Evolutionary conservation across 345 rosid species (phyloP).

Genomic region (rapeseed (Brassica napus)): DNA sequence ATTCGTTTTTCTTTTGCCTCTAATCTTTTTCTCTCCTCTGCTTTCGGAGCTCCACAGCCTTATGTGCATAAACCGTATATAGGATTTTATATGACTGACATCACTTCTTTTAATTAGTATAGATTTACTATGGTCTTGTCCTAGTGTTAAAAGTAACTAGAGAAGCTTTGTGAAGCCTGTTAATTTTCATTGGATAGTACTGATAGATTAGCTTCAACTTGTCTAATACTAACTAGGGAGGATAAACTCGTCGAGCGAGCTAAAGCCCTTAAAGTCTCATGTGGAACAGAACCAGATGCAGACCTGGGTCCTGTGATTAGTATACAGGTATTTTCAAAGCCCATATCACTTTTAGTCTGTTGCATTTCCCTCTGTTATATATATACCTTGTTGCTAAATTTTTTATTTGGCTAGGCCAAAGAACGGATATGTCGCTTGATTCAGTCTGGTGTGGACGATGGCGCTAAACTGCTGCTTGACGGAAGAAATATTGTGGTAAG

Average conservation of each 20-base stretch:
- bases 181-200: neutral
- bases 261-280: conserved; percentile 78
- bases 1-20: neutral
- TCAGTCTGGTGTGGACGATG: conserved; percentile 79
- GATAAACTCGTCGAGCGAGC: conserved; percentile 73
- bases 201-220: neutral
- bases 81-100: neutral
- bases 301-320: conserved; percentile 97
- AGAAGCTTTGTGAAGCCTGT: neutral
- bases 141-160: neutral
- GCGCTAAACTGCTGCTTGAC: conserved; percentile 84
- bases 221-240: conserved; percentile 53
- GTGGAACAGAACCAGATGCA: conserved; percentile 82
- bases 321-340: conserved; percentile 54
- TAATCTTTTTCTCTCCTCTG: neutral
- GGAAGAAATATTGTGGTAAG: conserved; percentile 84
- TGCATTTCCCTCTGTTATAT: neutral
- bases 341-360: neutral
- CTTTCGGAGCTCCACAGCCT: neutral
- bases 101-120: neutral
- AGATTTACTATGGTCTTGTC: neutral
- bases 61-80: neutral
- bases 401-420: conserved; percentile 69
- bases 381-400: conserved; percentile 21
- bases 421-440: conserved; percentile 75